phyloP scores from a whole-genome alignment of 2,329 filamentous ascomycete genomes.

The Aspergillus sp. region DNA sequence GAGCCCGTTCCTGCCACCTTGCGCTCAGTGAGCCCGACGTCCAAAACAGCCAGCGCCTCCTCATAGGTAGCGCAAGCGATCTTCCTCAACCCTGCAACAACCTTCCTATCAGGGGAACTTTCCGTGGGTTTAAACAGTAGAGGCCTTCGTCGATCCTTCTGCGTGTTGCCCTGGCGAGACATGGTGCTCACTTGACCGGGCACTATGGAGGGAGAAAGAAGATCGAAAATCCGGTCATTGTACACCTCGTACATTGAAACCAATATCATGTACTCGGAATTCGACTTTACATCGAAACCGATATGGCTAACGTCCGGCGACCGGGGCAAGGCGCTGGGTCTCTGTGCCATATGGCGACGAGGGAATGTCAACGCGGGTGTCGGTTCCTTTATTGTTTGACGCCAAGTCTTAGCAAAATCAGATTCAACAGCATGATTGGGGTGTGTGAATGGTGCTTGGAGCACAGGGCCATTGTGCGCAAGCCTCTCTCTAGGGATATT shows the following conservation, averaged over 20 bases:
- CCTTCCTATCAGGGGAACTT: slow-evolving; percentile 77
- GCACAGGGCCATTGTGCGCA: slow-evolving; percentile 7
- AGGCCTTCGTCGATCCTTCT: slow-evolving; percentile 66
- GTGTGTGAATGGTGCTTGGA: slow-evolving; percentile 16
- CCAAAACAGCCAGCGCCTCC: slow-evolving; percentile 81
- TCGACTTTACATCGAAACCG: slow-evolving; percentile 55
- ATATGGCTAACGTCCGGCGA: slow-evolving; percentile 66
- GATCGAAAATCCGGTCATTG: slow-evolving; percentile 94
- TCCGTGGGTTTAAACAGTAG: slow-evolving; percentile 90
- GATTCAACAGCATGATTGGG: slow-evolving; percentile 16
- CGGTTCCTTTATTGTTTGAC: slow-evolving; percentile 44
- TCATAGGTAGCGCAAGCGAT: slow-evolving; percentile 72
- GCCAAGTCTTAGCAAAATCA: slow-evolving; percentile 29
- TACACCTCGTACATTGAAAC: slow-evolving; percentile 99
- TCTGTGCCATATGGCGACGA: slow-evolving; percentile 53
- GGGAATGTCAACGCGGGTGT: slow-evolving; percentile 47
- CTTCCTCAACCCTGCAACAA: slow-evolving; percentile 86
- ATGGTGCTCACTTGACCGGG: slow-evolving; percentile 33
- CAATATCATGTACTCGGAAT: slow-evolving; percentile 74
- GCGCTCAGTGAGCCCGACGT: slow-evolving; percentile 78
- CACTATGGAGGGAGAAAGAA: slow-evolving; percentile 53
- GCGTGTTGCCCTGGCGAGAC: slow-evolving; percentile 38
- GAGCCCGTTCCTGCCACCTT: slow-evolving; percentile 83
- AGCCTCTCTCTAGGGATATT: slow-evolving; percentile 5
- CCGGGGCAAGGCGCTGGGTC: slow-evolving; percentile 62